Conservation (phyloP, 768 basidiomycete species). For the Suillus placidus region DNA sequence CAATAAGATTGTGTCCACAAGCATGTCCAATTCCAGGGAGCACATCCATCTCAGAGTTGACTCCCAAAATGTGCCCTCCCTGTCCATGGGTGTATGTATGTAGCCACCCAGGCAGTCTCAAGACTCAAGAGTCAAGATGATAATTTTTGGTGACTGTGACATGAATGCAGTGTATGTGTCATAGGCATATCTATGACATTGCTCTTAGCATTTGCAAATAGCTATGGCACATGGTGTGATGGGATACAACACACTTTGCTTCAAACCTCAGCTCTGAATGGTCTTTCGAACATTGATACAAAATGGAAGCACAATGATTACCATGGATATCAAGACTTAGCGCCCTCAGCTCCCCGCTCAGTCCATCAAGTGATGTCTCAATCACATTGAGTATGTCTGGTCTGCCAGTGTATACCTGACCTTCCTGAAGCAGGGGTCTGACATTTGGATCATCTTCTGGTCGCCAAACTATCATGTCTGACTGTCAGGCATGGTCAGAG, state of each 20-base stretch:
- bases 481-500: slow-evolving; percentile 10
- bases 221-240: not conserved
- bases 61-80: slow-evolving; percentile 66
- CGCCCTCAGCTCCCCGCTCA: slow-evolving; percentile 56
- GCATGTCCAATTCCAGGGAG: slow-evolving; percentile 58
- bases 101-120: slow-evolving; percentile 74
- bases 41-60: slow-evolving; percentile 77
- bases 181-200: slow-evolving; percentile 56
- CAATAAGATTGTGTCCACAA: slow-evolving; percentile 79
- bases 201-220: not conserved
- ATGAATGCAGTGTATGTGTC: slow-evolving; percentile 68
- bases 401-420: slow-evolving; percentile 50
- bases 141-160: slow-evolving; percentile 59
- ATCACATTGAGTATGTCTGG: slow-evolving; percentile 66
- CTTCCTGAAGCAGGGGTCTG: slow-evolving; percentile 29
- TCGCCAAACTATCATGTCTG: slow-evolving; percentile 41
- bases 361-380: slow-evolving; percentile 48
- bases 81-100: slow-evolving; percentile 56
- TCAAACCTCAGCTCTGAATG: slow-evolving; percentile 72
- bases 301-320: slow-evolving; percentile 24
- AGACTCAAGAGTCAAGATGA: no score
- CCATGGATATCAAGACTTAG: slow-evolving; percentile 78
- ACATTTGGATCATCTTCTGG: slow-evolving; percentile 32
- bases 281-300: slow-evolving; percentile 39
- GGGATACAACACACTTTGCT: slow-evolving; percentile 53